Conservation (phyloP, 2,329 filamentous ascomycete species). For the Aspergillus hiratsukae region DNA sequence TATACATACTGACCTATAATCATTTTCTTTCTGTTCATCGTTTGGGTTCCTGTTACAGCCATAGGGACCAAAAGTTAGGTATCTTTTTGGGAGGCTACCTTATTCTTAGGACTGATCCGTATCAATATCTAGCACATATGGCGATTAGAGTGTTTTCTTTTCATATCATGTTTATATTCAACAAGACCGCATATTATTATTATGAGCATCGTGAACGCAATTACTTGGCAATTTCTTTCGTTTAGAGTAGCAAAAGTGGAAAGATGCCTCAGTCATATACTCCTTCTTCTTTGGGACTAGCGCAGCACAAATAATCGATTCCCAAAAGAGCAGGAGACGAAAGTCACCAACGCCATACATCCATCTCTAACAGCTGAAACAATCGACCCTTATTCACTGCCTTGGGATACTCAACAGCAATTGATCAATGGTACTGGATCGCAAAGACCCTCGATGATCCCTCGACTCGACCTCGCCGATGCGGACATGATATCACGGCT, state of each 20-base stretch:
- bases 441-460: not conserved
- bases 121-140: not conserved
- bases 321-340: not conserved
- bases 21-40: not conserved
- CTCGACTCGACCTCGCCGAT: not conserved
- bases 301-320: not conserved
- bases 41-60: not conserved
- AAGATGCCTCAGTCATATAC: not conserved
- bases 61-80: not conserved
- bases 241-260: not conserved
- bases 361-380: not conserved
- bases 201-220: not conserved
- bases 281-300: not conserved
- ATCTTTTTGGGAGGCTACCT: not conserved
- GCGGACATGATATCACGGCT: conserved; percentile 3
- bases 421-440: not conserved
- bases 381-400: not conserved
- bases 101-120: conserved; percentile 1
- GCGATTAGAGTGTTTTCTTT: not conserved
- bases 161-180: not conserved
- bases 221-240: not conserved
- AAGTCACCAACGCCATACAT: not conserved
- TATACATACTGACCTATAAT: conserved; percentile 6
- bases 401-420: not conserved
- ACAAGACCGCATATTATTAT: not conserved